A percentile compares a stretch with the other conserved stretches of the same genome.
Conservation (phyloP, 495 filamentous ascomycete genomes). For the Aeminium ludgeri region DNA sequence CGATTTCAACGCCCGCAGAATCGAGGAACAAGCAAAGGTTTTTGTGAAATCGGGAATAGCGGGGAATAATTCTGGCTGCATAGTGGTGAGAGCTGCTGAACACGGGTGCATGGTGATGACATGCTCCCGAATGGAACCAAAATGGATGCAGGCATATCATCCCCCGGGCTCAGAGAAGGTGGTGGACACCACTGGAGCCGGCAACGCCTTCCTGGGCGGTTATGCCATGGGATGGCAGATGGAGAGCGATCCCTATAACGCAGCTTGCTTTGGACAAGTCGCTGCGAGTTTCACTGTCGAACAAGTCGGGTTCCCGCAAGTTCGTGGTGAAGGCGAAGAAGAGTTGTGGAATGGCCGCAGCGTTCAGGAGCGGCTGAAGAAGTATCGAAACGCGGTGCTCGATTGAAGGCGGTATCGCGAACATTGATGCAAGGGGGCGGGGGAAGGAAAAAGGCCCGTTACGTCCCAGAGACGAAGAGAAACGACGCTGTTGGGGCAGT, state of each 20-base stretch:
- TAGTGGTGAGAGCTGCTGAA: slow-evolving; percentile 40
- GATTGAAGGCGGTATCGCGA: too few species aligned
- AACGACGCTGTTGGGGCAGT: too few species aligned
- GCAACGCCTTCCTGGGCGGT: slow-evolving; percentile 78
- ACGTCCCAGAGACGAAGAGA: too few species aligned
- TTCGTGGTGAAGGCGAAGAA: neutral
- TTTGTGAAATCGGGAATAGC: slow-evolving; percentile 40
- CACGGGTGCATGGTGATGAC: slow-evolving; percentile 40
- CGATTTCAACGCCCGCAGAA: slow-evolving; percentile 4
- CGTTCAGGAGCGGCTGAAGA: slow-evolving; percentile 1
- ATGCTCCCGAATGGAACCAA: slow-evolving; percentile 20
- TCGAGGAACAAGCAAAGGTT: slow-evolving; percentile 24
- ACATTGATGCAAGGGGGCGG: too few species aligned
- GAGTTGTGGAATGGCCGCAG: slow-evolving; percentile 7
- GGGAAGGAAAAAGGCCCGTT: too few species aligned
- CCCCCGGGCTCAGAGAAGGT: slow-evolving; percentile 37
- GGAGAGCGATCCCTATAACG: slow-evolving; percentile 37
- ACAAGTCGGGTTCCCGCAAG: slow-evolving; percentile 64
- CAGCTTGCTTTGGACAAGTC: slow-evolving; percentile 59
- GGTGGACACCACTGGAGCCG: slow-evolving; percentile 84
- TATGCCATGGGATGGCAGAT: slow-evolving; percentile 54
- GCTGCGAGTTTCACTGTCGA: slow-evolving; percentile 87
- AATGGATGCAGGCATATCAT: slow-evolving; percentile 38
- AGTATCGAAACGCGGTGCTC: too few species aligned
- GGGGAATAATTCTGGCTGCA: slow-evolving; percentile 30